phyloP scores from a whole-genome alignment of 164 flowering plant species.

The Liriodendron chinense region DNA sequence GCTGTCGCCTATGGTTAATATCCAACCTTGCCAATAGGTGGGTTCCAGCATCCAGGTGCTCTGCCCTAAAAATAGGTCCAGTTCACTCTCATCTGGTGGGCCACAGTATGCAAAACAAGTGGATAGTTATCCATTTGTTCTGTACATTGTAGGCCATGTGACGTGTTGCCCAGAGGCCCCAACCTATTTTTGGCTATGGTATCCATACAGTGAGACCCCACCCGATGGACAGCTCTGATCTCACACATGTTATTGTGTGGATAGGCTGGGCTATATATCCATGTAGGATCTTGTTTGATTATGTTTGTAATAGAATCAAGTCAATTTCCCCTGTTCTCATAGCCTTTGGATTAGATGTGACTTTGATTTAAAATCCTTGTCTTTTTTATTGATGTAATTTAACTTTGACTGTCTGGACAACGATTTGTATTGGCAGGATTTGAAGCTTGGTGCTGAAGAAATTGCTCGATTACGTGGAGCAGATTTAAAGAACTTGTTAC shows the following conservation, averaged over 20 bases:
- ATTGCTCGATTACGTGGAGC: conserved; percentile 50
- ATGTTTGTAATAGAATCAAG: background rate
- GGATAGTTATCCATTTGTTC: too few species aligned
- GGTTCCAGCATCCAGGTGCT: background rate
- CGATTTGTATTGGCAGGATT: conserved; percentile 37
- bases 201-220: too few species aligned
- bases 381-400: background rate
- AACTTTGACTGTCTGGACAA: background rate
- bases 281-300: background rate
- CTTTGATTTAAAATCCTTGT: background rate
- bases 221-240: too few species aligned
- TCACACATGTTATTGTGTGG: too few species aligned
- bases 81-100: background rate
- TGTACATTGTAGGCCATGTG: too few species aligned
- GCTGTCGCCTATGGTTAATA: background rate
- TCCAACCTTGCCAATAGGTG: background rate
- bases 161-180: too few species aligned
- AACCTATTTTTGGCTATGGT: too few species aligned
- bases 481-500: conserved; percentile 50
- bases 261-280: too few species aligned
- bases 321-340: background rate
- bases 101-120: background rate
- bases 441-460: conserved; percentile 66
- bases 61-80: too few species aligned
- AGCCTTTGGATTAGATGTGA: background rate